Percentiles rank a stretch among this genome's conserved stretches.
Evolutionary conservation across 441 rosid species (phyloP).

Genomic region (Geranium incanum): DNA sequence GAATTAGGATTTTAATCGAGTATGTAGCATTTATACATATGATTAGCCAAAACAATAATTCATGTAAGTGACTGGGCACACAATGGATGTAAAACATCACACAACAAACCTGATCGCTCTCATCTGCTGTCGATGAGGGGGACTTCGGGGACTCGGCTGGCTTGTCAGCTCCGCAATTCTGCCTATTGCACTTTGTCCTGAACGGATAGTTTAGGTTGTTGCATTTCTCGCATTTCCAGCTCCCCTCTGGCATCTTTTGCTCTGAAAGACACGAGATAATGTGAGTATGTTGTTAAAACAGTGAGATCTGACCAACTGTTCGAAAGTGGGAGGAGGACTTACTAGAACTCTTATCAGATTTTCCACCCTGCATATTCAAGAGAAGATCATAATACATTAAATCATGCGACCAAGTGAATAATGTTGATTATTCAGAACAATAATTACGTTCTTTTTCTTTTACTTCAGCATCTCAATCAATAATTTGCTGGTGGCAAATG

Average conservation of each 20-base stretch:
- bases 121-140: slow-evolving; percentile 54
- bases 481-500: too few species aligned
- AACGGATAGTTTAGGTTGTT: slow-evolving; percentile 87
- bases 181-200: slow-evolving; percentile 93
- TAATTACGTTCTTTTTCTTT: too few species aligned
- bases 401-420: too few species aligned
- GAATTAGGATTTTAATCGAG: slow-evolving; percentile 19
- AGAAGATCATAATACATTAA: slow-evolving; percentile 11
- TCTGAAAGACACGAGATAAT: slow-evolving; percentile 40
- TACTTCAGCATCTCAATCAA: too few species aligned
- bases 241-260: slow-evolving; percentile 93
- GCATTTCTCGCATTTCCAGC: slow-evolving; percentile 98
- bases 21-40: slow-evolving; percentile 28
- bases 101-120: slow-evolving; percentile 84
- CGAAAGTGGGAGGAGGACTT: slow-evolving; percentile 33
- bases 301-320: neutral
- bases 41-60: slow-evolving; percentile 22
- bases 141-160: slow-evolving; percentile 27
- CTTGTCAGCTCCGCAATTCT: slow-evolving; percentile 38
- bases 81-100: slow-evolving; percentile 22
- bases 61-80: slow-evolving; percentile 17
- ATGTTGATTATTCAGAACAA: too few species aligned
- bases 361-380: slow-evolving; percentile 51
- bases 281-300: slow-evolving; percentile 20
- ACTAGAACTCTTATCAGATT: slow-evolving; percentile 69